Percentiles rank a stretch among this genome's conserved stretches.
Conservation (phyloP, 495 filamentous ascomycete species). For the Trichoderma reesei region DNA sequence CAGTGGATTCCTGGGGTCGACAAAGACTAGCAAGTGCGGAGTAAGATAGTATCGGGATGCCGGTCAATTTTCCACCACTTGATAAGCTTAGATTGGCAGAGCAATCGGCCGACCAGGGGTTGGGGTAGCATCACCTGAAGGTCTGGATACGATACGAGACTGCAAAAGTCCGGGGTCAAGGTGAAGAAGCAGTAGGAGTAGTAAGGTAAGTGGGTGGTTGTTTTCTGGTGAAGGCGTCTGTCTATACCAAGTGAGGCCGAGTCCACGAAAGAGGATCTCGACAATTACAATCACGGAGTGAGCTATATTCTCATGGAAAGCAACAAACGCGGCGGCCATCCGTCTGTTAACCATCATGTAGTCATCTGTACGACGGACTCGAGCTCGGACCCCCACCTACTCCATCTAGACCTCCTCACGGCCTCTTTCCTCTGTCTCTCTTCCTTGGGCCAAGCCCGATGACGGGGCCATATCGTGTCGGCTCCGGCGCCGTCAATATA, state of each 20-base stretch:
- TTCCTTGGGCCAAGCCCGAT: neutral
- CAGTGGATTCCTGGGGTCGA: neutral
- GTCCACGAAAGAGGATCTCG: too few species aligned
- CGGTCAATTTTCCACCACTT: constrained; percentile 1
- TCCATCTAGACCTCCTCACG: neutral
- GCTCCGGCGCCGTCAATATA: neutral
- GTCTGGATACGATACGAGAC: neutral
- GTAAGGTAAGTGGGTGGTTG: too few species aligned
- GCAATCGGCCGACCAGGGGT: neutral
- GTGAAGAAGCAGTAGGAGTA: neutral
- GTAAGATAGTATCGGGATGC: neutral
- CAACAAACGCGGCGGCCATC: neutral
- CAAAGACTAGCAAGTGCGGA: neutral
- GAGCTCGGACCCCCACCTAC: neutral
- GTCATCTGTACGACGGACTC: neutral
- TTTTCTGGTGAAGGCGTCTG: too few species aligned
- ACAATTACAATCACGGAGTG: too few species aligned
- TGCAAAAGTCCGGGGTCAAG: neutral
- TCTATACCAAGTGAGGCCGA: too few species aligned
- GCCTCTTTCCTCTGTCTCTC: neutral
- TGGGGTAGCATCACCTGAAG: neutral
- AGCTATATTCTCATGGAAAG: too few species aligned
- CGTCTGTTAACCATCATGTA: neutral
- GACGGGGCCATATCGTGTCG: neutral
- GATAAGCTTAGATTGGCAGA: constrained; percentile 2